Evolutionary conservation across 73 alveolate species (phyloP), one percentile per base, ranked within the genome.

Genomic region (Paramecium sonneborni): DNA sequence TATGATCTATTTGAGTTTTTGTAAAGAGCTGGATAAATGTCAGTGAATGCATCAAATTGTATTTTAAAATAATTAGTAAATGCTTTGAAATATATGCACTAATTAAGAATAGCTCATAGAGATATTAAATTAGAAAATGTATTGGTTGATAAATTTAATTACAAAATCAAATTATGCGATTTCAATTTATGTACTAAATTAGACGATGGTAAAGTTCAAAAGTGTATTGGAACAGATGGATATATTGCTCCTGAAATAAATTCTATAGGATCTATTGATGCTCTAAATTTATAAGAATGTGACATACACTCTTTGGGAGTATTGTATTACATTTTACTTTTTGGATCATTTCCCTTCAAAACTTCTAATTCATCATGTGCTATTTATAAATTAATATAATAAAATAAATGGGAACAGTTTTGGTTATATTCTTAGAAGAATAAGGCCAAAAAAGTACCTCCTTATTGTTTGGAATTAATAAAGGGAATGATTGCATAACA

Each of bases 51-150:
- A 3, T 52, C 68, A 52, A 52, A 18, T 9, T 52, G n/a, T 8
- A 52, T 52, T 52, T 52, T 52, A 52, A 52, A 52, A 20, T 52
- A 52, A 9, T 52, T 52, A 14, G 68, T 52, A n/a, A 30, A 5
- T 2, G 68, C 34, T 5, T 18, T 52, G 18, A 52, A 52, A 18
- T 52, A 52, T 21, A 52, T 52, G 68, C 68, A 52, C 18, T 14
- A 52, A 52, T n/a, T 18, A 52, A 52, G 68, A 52, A 52, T 52
- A n/a, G 92, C 57, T 15, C 94, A 90, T 84, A 68, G 94, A n/a
- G 94, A 90, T 56, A 32, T 90, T 26, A 90, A 90, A 44, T 68
- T 90, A 24, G 94, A 90, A 2, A 90, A 90, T 92, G 38, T 90
- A 0, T 57, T 90, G 8, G 18, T 90, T 5, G 69, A 95, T 88